Percentiles rank a stretch among this genome's conserved stretches.
phyloP scores from a whole-genome alignment of 257 asterid genomes.

The Lycium barbarum region DNA sequence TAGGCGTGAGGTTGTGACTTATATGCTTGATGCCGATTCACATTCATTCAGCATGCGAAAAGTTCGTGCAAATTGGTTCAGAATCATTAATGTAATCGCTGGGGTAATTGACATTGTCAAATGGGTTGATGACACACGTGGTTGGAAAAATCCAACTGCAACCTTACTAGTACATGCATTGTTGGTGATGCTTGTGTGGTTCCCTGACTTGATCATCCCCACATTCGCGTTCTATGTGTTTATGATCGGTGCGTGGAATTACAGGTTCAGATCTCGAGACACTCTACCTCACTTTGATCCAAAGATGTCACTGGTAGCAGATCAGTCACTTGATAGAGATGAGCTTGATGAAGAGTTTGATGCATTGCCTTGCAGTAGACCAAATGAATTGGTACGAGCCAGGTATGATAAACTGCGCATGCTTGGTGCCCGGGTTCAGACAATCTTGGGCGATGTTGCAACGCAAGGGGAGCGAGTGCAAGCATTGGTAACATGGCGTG shows the following conservation, averaged over 20 bases:
- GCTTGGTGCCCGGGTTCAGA: slow-evolving; percentile 83
- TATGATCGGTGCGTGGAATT: slow-evolving; percentile 81
- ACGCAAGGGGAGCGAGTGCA: slow-evolving; percentile 86
- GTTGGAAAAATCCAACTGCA: slow-evolving; percentile 82
- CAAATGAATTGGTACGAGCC: slow-evolving; percentile 62
- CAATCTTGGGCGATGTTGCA: slow-evolving; percentile 76
- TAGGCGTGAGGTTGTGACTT: slow-evolving; percentile 70
- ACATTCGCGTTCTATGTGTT: slow-evolving; percentile 77
- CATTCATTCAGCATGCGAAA: slow-evolving; percentile 77
- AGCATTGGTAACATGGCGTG: slow-evolving; percentile 87
- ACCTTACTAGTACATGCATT: slow-evolving; percentile 76
- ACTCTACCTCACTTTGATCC: slow-evolving; percentile 70
- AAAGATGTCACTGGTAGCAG: slow-evolving; percentile 62
- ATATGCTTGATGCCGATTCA: slow-evolving; percentile 79
- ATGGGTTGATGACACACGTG: slow-evolving; percentile 86
- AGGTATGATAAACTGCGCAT: slow-evolving; percentile 74
- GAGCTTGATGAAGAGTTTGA: slow-evolving; percentile 91
- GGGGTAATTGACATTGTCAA: slow-evolving; percentile 67
- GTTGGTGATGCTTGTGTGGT: slow-evolving; percentile 79
- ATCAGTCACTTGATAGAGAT: slow-evolving; percentile 57
- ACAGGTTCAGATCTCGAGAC: slow-evolving; percentile 60
- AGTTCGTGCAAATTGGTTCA: slow-evolving; percentile 77
- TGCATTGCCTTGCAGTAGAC: slow-evolving; percentile 60
- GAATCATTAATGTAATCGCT: slow-evolving; percentile 74
- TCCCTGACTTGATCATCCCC: slow-evolving; percentile 77